Conservation (phyloP, 371 early-diverging fungal genomes). For the Syncephalastrum racemosum region DNA sequence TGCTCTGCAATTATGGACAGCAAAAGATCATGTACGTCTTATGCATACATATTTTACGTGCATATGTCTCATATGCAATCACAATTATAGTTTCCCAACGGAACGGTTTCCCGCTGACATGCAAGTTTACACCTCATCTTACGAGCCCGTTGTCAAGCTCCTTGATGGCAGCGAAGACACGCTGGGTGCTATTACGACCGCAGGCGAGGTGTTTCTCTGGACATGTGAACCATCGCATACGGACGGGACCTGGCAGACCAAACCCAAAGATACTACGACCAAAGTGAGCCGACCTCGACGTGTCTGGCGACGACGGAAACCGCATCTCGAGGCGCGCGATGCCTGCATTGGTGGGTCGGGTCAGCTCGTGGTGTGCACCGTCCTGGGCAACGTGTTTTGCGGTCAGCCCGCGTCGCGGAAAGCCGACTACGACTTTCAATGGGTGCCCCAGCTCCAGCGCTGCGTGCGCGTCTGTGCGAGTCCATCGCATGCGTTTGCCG, state of each 20-base stretch:
- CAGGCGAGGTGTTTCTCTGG: constrained; percentile 60
- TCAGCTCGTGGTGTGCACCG: constrained; percentile 48
- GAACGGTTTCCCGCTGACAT: constrained; percentile 47
- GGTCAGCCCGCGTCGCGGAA: constrained; percentile 31
- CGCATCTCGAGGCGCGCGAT: constrained; percentile 38
- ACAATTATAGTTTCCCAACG: constrained; percentile 31
- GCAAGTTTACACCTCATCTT: constrained; percentile 24
- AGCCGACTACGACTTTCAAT: constrained; percentile 29
- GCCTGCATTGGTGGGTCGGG: constrained; percentile 56
- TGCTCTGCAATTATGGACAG: constrained; percentile 48
- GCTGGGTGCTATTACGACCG: constrained; percentile 49
- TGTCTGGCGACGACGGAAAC: constrained; percentile 44
- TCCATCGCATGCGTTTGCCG: constrained; percentile 62
- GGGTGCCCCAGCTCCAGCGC: constrained; percentile 50
- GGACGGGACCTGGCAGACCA: neutral
- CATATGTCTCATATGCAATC: too few species aligned
- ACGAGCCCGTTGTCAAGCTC: constrained; percentile 22
- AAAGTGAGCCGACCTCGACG: constrained; percentile 32
- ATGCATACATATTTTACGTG: neutral
- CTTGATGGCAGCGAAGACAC: constrained; percentile 47
- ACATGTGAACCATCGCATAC: constrained; percentile 20
- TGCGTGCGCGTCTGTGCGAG: constrained; percentile 54
- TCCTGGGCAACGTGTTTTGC: constrained; percentile 51
- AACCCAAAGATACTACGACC: constrained; percentile 1
- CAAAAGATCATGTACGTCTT: constrained; percentile 44